Conservation (phyloP, 768 basidiomycete genomes). For the Kwoniella pini region DNA sequence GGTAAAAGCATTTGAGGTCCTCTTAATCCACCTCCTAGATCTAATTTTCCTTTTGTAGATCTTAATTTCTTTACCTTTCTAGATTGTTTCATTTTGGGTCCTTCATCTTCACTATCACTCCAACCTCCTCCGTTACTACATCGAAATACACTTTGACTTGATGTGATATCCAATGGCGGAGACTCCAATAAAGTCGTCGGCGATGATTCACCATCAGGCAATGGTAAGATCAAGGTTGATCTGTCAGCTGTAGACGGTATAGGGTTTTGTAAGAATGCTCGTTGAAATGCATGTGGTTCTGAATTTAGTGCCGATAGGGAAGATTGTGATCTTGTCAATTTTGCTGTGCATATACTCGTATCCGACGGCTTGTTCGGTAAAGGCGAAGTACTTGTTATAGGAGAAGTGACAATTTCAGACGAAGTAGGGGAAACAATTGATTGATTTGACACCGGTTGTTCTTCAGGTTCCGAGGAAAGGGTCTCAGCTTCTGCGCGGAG, state of each 20-base stretch:
- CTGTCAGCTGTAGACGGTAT: conserved; percentile 23
- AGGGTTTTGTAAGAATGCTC: conserved; percentile 16
- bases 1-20: neutral
- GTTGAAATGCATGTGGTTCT: conserved; percentile 10
- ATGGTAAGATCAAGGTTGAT: conserved; percentile 17
- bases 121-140: conserved; percentile 8
- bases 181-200: too few species aligned
- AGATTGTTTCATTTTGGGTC: neutral
- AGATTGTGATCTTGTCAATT: conserved; percentile 34
- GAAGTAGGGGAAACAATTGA: neutral
- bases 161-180: too few species aligned
- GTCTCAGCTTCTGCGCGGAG: conserved; percentile 33
- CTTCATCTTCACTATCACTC: conserved; percentile 35
- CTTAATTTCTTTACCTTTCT: conserved; percentile 21
- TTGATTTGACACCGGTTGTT: neutral
- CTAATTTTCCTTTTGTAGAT: neutral
- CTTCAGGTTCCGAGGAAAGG: neutral
- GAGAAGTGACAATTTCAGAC: conserved; percentile 2
- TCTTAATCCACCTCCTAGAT: neutral
- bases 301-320: conserved; percentile 17
- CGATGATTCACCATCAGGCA: conserved; percentile 5
- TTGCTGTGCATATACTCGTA: conserved; percentile 4
- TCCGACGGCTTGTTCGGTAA: neutral
- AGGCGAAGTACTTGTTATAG: conserved; percentile 1
- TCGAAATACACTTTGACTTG: neutral